phyloP scores from a whole-genome alignment of 2,329 filamentous ascomycete species.

The Pseudogymnoascus verrucosus region DNA sequence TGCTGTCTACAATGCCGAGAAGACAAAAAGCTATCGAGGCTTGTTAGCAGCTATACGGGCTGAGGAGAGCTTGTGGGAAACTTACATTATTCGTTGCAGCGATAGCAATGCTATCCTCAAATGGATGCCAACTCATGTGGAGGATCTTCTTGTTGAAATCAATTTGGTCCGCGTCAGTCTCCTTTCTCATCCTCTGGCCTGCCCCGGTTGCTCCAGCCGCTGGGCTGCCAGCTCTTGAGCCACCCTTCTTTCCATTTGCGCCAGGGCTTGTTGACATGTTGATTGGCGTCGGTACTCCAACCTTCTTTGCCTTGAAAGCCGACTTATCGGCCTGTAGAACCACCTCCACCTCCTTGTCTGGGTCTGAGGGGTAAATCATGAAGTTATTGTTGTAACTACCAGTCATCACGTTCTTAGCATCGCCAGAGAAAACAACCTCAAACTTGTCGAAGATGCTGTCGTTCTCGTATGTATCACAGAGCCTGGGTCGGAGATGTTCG shows the following conservation, averaged over 20 bases:
- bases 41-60: constrained; percentile 14
- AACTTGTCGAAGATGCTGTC: constrained; percentile 99
- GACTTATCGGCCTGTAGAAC: constrained; percentile 97
- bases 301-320: constrained; percentile 99
- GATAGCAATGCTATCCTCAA: constrained; percentile 98
- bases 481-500: constrained; percentile 84
- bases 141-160: constrained; percentile 99
- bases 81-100: constrained; percentile 98
- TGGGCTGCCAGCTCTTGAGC: constrained; percentile 81
- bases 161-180: constrained; percentile 98
- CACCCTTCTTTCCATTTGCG: constrained; percentile 70
- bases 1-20: constrained; percentile 59
- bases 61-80: constrained; percentile 18
- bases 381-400: constrained; percentile 99
- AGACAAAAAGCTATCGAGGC: constrained; percentile 59
- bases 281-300: constrained; percentile 94
- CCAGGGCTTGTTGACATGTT: constrained; percentile 71
- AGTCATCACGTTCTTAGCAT: constrained; percentile 98
- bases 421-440: constrained; percentile 96
- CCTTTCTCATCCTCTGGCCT: constrained; percentile 93
- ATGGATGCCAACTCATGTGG: constrained; percentile 99
- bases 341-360: constrained; percentile 92
- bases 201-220: constrained; percentile 64
- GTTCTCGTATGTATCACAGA: constrained; percentile 98
- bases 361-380: constrained; percentile 98